Evolutionary conservation across 164 flowering plant species (phyloP), one percentile per base, ranked within the genome.

Genomic region (Aristolochia contorta): DNA sequence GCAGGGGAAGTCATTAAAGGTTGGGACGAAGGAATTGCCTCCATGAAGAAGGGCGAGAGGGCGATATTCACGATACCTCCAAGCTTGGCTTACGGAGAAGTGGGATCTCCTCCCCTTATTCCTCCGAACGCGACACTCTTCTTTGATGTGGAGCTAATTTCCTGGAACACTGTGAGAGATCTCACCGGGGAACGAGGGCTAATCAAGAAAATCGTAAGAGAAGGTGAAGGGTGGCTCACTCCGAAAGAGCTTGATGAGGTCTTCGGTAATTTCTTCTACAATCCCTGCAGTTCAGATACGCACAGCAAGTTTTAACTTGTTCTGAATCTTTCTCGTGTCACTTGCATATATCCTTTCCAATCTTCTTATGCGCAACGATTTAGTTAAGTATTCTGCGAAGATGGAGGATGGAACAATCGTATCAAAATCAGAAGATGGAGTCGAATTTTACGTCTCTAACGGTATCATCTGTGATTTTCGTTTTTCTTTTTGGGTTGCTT

Each of bases 21-120:
- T 41, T 73, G 75, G 82, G 87, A 82, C 65, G 81, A 76, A 21
- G 87, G 87, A 8, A 69, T 80, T 63, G 75, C 73, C 10, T 77
- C 87, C 13, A 82, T 82, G 87, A 80, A 72, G 69, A 82, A 80
- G 65, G 82, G 87, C 12, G 87, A 82, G 66, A 71, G 71, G 63
- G 79, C 82, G 51, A 63, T 75, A 58, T 75, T 82, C 57, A 78
- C 57, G 2, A 65, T 82, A 50, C 86, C 82, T n/a, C 76, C 84
- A 15, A 54, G 67, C 16, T 65, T 82, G 70, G 86, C 67, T 16
- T 82, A 82, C 59, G 86, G 84, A 18, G 77, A 77, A 50, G 60
- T 16, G 20, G 86, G 83, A 32, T 74, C 59, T 56, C 83, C 77
- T 14, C 79, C 82, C 6, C 45, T 65, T 0, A 64, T 82, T 47